These are phyloP conservation scores for Plasmodium malariae DNA, from an alignment of 169 alveolate genomes.

Conservation along the genomic window DNA sequence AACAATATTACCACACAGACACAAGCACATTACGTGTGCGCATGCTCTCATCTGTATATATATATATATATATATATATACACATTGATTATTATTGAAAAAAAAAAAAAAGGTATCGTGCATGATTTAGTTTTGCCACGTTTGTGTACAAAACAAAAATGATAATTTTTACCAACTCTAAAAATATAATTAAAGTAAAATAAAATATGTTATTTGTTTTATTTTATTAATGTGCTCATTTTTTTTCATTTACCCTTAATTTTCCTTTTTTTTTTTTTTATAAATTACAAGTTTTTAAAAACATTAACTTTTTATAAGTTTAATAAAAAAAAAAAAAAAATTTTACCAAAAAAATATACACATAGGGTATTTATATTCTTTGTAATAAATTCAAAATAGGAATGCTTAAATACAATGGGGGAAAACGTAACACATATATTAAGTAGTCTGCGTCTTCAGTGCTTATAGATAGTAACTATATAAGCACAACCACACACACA, in stretches of 20 bases:
- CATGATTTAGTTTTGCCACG: neutral
- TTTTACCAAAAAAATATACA: constrained; percentile 25
- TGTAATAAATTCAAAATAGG: neutral
- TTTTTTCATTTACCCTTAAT: neutral
- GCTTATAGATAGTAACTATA: too few relatives aligned
- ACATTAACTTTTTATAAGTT: constrained; percentile 22
- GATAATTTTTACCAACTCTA: neutral
- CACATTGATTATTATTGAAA: neutral
- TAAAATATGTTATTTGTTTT: constrained; percentile 15
- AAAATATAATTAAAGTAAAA: neutral
- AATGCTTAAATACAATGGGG: neutral
- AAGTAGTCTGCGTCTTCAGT: too few relatives aligned
- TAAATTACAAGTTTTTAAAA: constrained; percentile 32
- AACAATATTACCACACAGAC: too few relatives aligned
- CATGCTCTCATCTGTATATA: neutral
- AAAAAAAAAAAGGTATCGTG: neutral
- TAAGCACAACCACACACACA: too few relatives aligned
- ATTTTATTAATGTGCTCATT: constrained; percentile 23
- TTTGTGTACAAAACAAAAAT: neutral
- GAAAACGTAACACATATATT: too few relatives aligned
- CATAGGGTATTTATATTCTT: neutral
- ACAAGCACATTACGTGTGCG: neutral
- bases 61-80: constrained; percentile 4
- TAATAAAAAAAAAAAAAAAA: neutral
- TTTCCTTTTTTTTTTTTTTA: constrained; percentile 24